These are phyloP conservation scores for Monascus ruber DNA, from an alignment of 2,329 filamentous ascomycete species.

Conservation along the genomic window DNA sequence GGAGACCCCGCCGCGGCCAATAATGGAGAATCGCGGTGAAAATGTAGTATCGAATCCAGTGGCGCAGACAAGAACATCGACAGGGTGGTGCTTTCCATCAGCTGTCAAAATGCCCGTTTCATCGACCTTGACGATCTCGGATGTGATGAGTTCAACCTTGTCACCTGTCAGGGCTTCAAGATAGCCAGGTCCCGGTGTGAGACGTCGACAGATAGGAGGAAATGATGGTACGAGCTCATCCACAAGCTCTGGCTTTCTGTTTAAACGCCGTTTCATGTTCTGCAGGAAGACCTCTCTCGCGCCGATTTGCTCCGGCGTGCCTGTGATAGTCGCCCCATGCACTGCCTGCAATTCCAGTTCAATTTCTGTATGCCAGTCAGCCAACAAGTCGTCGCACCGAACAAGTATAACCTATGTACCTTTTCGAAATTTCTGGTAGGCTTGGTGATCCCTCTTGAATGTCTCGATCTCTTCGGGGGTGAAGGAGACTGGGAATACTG, in stretches of 20 bases:
- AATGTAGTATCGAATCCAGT: slow-evolving; percentile 29
- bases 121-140: slow-evolving; percentile 37
- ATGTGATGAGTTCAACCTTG: slow-evolving; percentile 50
- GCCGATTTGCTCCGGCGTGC: slow-evolving; percentile 16
- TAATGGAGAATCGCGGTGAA: slow-evolving; percentile 23
- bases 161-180: slow-evolving; percentile 51
- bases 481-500: slow-evolving; percentile 15
- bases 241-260: slow-evolving; percentile 22
- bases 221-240: slow-evolving; percentile 31
- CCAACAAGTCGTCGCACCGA: neutral
- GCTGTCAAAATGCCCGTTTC: slow-evolving; percentile 21
- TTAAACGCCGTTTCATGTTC: slow-evolving; percentile 23
- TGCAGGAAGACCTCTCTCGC: slow-evolving; percentile 13
- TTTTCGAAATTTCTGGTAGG: slow-evolving; percentile 24
- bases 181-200: slow-evolving; percentile 37
- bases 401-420: slow-evolving; percentile 6
- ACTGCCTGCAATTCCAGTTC: slow-evolving; percentile 22
- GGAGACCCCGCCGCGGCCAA: slow-evolving; percentile 16
- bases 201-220: slow-evolving; percentile 30
- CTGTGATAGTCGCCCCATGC: slow-evolving; percentile 17
- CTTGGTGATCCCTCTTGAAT: slow-evolving; percentile 19
- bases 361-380: slow-evolving; percentile 10
- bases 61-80: slow-evolving; percentile 27
- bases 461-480: slow-evolving; percentile 19
- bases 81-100: slow-evolving; percentile 21